Percentiles rank a stretch among this genome's conserved stretches.
Evolutionary conservation across 139 green algal species (phyloP).

Genomic region (Diplosphaera chodatii): DNA sequence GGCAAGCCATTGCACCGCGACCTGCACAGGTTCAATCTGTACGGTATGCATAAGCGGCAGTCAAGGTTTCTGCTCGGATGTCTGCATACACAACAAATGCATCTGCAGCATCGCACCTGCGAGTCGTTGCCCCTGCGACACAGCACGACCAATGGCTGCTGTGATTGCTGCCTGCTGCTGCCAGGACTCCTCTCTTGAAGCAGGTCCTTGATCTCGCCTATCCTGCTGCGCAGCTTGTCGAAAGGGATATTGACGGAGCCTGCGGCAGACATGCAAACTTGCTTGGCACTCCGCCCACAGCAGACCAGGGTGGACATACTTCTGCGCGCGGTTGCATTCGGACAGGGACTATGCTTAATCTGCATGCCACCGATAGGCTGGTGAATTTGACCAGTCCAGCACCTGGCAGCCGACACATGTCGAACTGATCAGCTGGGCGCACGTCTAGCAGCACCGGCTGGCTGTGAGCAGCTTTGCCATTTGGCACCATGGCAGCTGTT

Average conservation of each 20-base stretch:
- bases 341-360: background rate
- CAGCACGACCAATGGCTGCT: slow-evolving; percentile 63
- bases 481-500: background rate
- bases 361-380: background rate
- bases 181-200: background rate
- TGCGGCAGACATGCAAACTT: background rate
- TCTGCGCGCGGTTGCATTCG: background rate
- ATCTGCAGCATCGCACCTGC: slow-evolving; percentile 37
- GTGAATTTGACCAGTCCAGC: slow-evolving; percentile 9
- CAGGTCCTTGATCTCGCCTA: slow-evolving; percentile 14
- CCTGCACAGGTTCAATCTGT: background rate
- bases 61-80: too few species aligned
- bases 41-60: background rate
- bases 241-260: slow-evolving; percentile 48
- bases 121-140: slow-evolving; percentile 93
- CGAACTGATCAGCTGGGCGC: slow-evolving; percentile 62
- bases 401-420: slow-evolving; percentile 46
- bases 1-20: slow-evolving; percentile 55
- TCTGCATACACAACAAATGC: background rate
- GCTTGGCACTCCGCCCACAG: too few species aligned
- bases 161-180: background rate
- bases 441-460: slow-evolving; percentile 68
- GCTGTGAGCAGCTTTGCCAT: background rate
- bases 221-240: slow-evolving; percentile 15
- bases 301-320: background rate